Conservation (phyloP, 345 rosid genomes). For the Rhodamnia rubescens region DNA sequence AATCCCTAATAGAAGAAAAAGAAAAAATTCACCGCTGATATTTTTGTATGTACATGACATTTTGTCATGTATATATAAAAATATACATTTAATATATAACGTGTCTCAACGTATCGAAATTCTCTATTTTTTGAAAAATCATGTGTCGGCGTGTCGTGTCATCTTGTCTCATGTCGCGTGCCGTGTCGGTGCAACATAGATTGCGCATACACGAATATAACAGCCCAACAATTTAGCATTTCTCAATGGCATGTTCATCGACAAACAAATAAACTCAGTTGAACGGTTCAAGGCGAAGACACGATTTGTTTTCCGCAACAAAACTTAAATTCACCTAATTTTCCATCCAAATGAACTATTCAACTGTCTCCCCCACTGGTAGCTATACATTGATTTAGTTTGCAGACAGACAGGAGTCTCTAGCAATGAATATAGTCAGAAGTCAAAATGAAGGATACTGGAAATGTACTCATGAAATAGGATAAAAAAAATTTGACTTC, state of each 20-base stretch:
- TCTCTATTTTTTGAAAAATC: too few species aligned
- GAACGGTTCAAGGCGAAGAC: background rate
- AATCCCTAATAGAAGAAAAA: too few species aligned
- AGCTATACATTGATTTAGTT: background rate
- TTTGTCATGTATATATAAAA: too few species aligned
- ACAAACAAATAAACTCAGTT: background rate
- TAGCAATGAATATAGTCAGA: background rate
- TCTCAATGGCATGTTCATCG: background rate
- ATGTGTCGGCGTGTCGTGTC: too few species aligned
- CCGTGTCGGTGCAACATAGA: too few species aligned
- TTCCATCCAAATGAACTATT: background rate
- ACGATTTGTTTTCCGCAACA: background rate
- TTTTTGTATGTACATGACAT: too few species aligned
- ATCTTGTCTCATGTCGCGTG: too few species aligned
- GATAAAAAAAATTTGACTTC: background rate
- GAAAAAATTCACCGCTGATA: too few species aligned
- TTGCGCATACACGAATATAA: background rate
- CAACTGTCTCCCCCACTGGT: background rate
- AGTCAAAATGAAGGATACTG: background rate
- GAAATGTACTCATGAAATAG: background rate
- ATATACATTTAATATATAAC: too few species aligned
- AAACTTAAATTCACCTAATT: background rate
- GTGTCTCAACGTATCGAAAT: too few species aligned
- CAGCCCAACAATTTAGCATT: background rate
- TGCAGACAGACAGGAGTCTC: background rate